phyloP scores from a whole-genome alignment of 2,329 filamentous ascomycete genomes.

The Drechslerella coelobrocha region DNA sequence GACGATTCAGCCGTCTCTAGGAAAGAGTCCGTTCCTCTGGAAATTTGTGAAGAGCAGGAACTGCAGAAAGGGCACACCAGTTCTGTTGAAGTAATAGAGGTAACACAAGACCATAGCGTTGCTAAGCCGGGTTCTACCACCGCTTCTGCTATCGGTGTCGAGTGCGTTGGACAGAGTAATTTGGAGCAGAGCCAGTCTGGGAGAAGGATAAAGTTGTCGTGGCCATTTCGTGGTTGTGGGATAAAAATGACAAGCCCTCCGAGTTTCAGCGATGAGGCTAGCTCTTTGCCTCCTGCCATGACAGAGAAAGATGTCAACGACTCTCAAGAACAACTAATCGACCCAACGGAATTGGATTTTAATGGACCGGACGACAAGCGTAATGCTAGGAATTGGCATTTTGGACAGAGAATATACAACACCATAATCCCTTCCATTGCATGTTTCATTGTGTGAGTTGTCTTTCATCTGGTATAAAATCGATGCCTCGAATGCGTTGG shows the following conservation, averaged over 20 bases:
- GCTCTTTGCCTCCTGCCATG: neutral
- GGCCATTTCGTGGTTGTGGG: neutral
- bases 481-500: neutral
- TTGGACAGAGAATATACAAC: slow-evolving; percentile 27
- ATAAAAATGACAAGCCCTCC: neutral
- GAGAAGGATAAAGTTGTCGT: neutral
- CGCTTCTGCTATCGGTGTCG: neutral
- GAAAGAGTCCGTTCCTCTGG: neutral
- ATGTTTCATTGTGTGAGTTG: slow-evolving; percentile 45
- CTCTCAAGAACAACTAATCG: neutral
- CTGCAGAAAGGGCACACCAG: neutral
- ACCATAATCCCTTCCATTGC: slow-evolving; percentile 33
- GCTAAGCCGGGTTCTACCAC: neutral
- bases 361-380: slow-evolving; percentile 39
- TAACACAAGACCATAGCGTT: neutral
- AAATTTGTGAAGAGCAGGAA: neutral
- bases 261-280: slow-evolving; percentile 3
- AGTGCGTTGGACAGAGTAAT: neutral
- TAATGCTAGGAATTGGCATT: slow-evolving; percentile 36
- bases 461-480: neutral
- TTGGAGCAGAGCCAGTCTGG: neutral
- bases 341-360: slow-evolving; percentile 37
- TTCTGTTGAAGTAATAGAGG: neutral
- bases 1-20: neutral
- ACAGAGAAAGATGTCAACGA: neutral